Evolutionary conservation across 2,329 filamentous ascomycete species (phyloP), one percentile per base, ranked within the genome.

Genomic region (Alternaria hordeiaustralica): DNA sequence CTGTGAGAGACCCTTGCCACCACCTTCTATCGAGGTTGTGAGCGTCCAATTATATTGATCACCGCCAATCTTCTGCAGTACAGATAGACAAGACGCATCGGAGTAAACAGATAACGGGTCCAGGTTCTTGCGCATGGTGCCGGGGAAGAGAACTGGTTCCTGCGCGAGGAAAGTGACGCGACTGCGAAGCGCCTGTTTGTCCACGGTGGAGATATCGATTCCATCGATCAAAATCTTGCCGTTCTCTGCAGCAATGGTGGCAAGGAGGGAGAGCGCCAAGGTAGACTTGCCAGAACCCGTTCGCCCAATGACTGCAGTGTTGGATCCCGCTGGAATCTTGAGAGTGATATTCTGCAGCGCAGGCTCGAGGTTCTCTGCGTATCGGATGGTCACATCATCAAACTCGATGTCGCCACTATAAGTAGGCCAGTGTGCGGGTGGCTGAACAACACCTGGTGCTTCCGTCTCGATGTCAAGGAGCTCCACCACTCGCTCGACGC

Each of bases 401-500:
- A 97, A 97, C 1, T 86, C 83, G 58, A 97, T 90, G 69, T 91
- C 89, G 62, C 92, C 90, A 10, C 84, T 85, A 58, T 89, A 89
- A 0, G 85, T 85, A 0, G 94, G 94, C 94, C 94, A 97, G 54
- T 87, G 87, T 0, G 90, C 88, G 0, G 92, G 92, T 0, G 93
- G 93, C 2, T 87, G 80, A 4, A 92, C 79, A 1, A 87, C 85
- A 1, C 93, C 93, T 0, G 82, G 84, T 0, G 88, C 83, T 76
- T 97, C 94, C 75, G 92, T 88, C 15, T 94, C 91, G 0, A 97
- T 86, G 62, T 92, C 87, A 1, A 96, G 84, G 0, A 97, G 85
- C 78, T 96, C 92, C 10, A 96, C 89, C 0, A 97, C 90, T 44
- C 94, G 88, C 80, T 97, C 94, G 0, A 97, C 92, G 0, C 92